Base-by-base conservation (phyloP, 306 rosid species). In the Acmispon strigosus region DNA sequence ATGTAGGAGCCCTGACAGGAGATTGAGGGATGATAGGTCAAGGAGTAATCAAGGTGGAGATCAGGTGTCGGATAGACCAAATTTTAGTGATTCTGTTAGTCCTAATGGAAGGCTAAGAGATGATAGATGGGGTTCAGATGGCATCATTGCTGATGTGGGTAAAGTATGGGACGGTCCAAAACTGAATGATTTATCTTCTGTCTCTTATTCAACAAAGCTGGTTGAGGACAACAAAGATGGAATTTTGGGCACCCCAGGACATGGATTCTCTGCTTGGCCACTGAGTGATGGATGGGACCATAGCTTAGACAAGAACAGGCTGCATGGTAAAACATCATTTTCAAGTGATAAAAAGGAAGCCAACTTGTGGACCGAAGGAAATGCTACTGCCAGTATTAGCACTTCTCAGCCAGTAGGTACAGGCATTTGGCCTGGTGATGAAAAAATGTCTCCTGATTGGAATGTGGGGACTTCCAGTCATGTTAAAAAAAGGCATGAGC, bases 391-490 rank as follows among this genome's bases (percentile, higher is more conserved):
- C 57, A 62, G 63, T 57, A 41, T 60, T 19, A 81, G 48, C 64
- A 62, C 62, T 62, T 62, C 88, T 47, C 85, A 84, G 74, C 53
- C 86, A 37, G 78, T 81, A 59, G 87, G 74, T 65, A 18, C 78
- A 73, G 94, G 81, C 62, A 89, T 86, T 71, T 90, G 96, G 98
- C 83, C 81, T 53, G 98, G 82, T 57, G 90, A 87, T 82, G 90
- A 81, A 82, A 80, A 87, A 82, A 90, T 90, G 96, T 92, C 96
- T 53, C 96, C 96, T 50, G 91, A 89, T 83, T 92, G 98, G 98
- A 84, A 90, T 65, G 80, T 78, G 71, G 78, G 4, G 65, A 62
- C 89, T 34, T 79, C 89, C 62, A 78, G 77, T 62, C 76, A 62
- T 59, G 63, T 53, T 51, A 86, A 82, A 72, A 43, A 72, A 14